Conservation (phyloP, 768 basidiomycete genomes). For the Mycena rosella region DNA sequence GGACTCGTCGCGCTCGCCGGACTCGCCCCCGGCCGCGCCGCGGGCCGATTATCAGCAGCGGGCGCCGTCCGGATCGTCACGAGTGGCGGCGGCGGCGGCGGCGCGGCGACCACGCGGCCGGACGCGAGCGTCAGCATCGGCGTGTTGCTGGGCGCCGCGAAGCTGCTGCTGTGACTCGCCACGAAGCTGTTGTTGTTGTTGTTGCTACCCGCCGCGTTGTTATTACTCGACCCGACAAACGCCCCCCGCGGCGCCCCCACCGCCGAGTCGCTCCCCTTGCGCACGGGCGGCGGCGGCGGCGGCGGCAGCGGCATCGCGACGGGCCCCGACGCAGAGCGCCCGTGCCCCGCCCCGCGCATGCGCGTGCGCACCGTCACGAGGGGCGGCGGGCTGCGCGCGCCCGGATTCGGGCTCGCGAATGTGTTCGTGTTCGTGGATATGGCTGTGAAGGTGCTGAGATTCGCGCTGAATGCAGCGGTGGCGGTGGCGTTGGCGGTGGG, state of each 20-base stretch:
- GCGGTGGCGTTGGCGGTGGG: too few relatives aligned
- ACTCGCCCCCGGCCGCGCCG: not conserved
- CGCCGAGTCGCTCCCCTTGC: not conserved
- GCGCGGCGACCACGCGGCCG: constrained; percentile 12
- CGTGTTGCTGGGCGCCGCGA: too few relatives aligned
- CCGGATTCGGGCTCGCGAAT: not conserved
- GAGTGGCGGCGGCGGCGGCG: constrained; percentile 31
- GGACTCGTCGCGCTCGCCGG: not conserved
- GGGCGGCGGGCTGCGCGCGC: not conserved
- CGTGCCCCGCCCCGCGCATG: not conserved
- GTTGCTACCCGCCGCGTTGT: too few relatives aligned
- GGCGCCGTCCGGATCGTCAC: constrained; percentile 9
- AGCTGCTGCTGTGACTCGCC: too few relatives aligned
- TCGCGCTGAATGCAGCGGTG: too few relatives aligned
- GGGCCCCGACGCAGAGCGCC: not conserved
- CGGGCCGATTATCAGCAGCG: too few relatives aligned
- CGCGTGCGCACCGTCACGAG: constrained; percentile 19
- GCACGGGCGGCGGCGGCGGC: not conserved
- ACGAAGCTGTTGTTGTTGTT: too few relatives aligned
- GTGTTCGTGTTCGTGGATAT: not conserved
- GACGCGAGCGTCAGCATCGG: too few relatives aligned
- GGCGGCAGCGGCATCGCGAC: not conserved
- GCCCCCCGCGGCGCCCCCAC: too few relatives aligned
- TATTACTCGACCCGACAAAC: too few relatives aligned
- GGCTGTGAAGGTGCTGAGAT: too few relatives aligned